Evolutionary conservation across 192 early-diverging fungal species (phyloP).

Genomic region (Gamsiella multidivaricata): DNA sequence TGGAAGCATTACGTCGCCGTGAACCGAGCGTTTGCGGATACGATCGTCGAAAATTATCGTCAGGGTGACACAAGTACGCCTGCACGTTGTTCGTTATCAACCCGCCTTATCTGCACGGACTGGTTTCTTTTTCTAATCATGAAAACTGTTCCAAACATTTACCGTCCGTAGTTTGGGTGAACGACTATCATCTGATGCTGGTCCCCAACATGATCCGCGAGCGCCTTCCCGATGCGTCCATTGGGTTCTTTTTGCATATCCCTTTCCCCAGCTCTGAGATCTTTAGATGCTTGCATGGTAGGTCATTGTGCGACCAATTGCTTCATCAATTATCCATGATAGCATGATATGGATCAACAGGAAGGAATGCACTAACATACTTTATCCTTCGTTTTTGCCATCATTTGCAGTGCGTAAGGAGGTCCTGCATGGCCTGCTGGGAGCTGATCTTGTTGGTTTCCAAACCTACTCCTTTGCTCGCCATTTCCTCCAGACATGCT

Average conservation of each 20-base stretch:
- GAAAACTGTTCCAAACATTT: no score
- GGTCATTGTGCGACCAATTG: slow-evolving; percentile 16
- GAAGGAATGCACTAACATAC: not conserved
- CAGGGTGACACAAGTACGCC: slow-evolving; percentile 85
- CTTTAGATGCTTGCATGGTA: slow-evolving; percentile 89
- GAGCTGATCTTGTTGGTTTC: slow-evolving; percentile 90
- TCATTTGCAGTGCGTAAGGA: slow-evolving; percentile 75
- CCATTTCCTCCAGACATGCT: slow-evolving; percentile 91
- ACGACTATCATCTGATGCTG: slow-evolving; percentile 98
- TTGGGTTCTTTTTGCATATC: slow-evolving; percentile 97
- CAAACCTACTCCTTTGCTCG: slow-evolving; percentile 94
- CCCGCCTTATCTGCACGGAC: not conserved
- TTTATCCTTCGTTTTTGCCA: no score
- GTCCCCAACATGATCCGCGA: slow-evolving; percentile 89
- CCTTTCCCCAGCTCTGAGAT: slow-evolving; percentile 97
- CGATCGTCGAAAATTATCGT: slow-evolving; percentile 79
- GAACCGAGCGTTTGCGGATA: slow-evolving; percentile 87
- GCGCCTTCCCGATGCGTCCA: slow-evolving; percentile 84
- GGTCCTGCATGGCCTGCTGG: slow-evolving; percentile 91
- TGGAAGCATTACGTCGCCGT: slow-evolving; percentile 89
- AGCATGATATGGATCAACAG: not conserved
- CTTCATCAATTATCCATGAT: not conserved
- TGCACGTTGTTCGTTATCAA: slow-evolving; percentile 3
- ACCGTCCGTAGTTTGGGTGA: slow-evolving; percentile 91
- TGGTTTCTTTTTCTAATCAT: not conserved